A percentile compares a stretch with the other conserved stretches of the same genome.
Evolutionary conservation across 1,284 basidiomycete species (phyloP).

Genomic region (Pseudozyma tsukubaensis): DNA sequence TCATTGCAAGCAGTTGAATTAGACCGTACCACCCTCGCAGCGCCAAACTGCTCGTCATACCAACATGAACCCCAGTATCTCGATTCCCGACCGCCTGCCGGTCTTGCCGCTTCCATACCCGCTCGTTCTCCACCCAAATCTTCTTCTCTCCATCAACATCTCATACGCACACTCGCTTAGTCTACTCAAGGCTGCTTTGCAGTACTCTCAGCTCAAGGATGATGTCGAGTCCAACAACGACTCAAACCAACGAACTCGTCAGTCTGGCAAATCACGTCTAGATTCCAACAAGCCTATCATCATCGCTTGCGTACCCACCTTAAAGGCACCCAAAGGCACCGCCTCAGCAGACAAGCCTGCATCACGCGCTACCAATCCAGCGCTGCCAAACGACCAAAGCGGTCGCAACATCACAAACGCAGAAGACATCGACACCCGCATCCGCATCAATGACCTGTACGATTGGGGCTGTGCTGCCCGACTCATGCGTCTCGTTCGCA

Average conservation of each 20-base stretch:
- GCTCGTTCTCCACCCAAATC: constrained; percentile 63
- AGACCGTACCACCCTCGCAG: too few relatives aligned
- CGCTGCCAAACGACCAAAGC: constrained; percentile 27
- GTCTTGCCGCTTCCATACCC: constrained; percentile 66
- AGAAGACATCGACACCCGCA: constrained; percentile 43
- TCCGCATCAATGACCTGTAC: constrained; percentile 56
- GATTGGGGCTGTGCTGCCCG: constrained; percentile 65
- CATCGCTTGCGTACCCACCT: constrained; percentile 61
- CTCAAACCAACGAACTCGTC: constrained; percentile 18
- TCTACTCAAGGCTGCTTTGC: constrained; percentile 66
- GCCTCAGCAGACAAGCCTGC: constrained; percentile 44
- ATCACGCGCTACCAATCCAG: constrained; percentile 44
- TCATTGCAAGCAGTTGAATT: too few relatives aligned
- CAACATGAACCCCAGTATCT: constrained; percentile 47
- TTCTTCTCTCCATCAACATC: constrained; percentile 64
- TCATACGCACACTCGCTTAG: constrained; percentile 62
- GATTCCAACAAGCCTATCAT: constrained; percentile 56
- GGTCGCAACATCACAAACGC: constrained; percentile 34
- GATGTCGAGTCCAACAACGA: constrained; percentile 40
- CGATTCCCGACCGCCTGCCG: constrained; percentile 59
- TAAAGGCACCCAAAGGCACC: constrained; percentile 50
- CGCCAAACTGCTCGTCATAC: too few relatives aligned
- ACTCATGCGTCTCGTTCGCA: constrained; percentile 63
- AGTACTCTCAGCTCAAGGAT: constrained; percentile 45
- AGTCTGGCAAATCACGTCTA: constrained; percentile 18